Base-by-base conservation (phyloP, 192 early-diverging fungal species). In the Backusella luteola region DNA sequence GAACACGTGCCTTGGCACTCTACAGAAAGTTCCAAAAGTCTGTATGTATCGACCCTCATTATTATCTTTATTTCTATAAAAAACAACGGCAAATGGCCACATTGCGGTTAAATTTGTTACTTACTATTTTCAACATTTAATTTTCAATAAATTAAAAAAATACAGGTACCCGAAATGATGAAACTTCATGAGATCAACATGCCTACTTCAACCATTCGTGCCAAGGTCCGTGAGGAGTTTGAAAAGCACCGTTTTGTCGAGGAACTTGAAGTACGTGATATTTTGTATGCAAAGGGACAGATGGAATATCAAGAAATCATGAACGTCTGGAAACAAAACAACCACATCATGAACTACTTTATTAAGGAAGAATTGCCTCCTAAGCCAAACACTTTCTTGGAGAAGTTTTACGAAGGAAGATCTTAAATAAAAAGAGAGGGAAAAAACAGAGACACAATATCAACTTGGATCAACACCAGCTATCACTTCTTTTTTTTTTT, bases 241-340 rank as follows among this genome's bases (percentile, higher is more conserved):
- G 95, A 96, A 73, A 92, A 92, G 76, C 89, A 96, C 80, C 90
- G 92, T 67, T 88, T 87, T 80, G 92, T 96, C 44, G 85, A 87
- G 17, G 90, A 98, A 81, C 81, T 91, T 34, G 84, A 86, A 35
- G 86, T 91, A 26, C 90, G 94, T 80, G 96, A 98, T 77, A 86
- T 96, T 66, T 86, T 98, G 70, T 78, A 95, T 79, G 89, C 94
- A 79, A 98, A 97, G 86, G 95, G 96, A 23, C 89, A 89, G 59
- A 87, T 91, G 77, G 96, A 98, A 76, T 91, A 90, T 66, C 91
- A 95, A 71, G 96, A 98, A 86, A 96, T 94, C 6, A 82, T 95
- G 84, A 95, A 98, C 74, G 88, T 92, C 35, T 97, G 96, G 96
- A 98, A 98, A 87, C 92, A 95, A 85, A 88, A 89, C 75, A 92